These are phyloP conservation scores for Pseudonitzschia pungens DNA, from an alignment of 108 stramenopile species.

Conservation along the genomic window DNA sequence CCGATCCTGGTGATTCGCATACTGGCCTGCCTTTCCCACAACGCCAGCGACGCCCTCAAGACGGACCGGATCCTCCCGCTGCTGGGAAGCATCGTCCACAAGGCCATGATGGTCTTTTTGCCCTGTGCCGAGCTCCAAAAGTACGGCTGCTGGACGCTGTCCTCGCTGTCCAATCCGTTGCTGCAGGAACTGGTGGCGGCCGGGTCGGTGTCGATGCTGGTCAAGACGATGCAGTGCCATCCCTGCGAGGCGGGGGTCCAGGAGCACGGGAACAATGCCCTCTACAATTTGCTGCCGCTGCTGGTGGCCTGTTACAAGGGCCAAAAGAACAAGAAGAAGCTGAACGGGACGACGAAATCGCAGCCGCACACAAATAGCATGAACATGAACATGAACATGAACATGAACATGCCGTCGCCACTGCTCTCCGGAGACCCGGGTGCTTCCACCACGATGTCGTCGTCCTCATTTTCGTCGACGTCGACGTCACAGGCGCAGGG, in stretches of 20 bases:
- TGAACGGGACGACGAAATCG: too few species aligned
- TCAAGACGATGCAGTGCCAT: constrained; percentile 17
- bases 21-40: constrained; percentile 6
- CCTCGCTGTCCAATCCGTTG: constrained; percentile 24
- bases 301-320: neutral
- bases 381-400: neutral
- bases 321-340: neutral
- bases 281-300: constrained; percentile 20
- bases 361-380: neutral
- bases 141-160: constrained; percentile 33
- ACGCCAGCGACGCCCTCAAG: constrained; percentile 18
- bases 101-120: constrained; percentile 11
- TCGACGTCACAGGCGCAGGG: too few species aligned
- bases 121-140: constrained; percentile 10
- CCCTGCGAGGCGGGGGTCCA: constrained; percentile 7
- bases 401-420: too few species aligned
- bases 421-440: too few species aligned
- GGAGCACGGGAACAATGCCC: constrained; percentile 18
- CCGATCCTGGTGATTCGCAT: neutral
- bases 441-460: neutral
- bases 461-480: too few species aligned
- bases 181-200: constrained; percentile 25
- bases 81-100: neutral
- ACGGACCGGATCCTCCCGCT: constrained; percentile 7
- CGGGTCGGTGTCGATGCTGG: neutral